These are phyloP conservation scores for Punica granatum DNA, from an alignment of 345 rosid genomes.

Conservation along the genomic window DNA sequence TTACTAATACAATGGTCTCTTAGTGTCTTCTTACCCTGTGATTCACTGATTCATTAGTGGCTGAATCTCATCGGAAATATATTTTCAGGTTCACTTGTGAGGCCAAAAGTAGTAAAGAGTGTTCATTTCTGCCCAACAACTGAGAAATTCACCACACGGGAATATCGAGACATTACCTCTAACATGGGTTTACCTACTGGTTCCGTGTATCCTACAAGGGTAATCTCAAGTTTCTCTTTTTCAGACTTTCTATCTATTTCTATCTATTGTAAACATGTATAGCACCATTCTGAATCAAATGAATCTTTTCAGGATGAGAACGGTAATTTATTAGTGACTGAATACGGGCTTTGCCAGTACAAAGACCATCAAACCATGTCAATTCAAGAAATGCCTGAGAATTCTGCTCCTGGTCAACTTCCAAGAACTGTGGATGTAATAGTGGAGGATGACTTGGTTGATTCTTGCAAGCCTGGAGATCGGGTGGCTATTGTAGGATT, in stretches of 20 bases:
- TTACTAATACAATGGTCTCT: background rate
- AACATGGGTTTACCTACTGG: constrained; percentile 89
- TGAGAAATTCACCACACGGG: constrained; percentile 62
- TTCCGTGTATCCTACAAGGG: constrained; percentile 97
- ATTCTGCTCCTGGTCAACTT: constrained; percentile 99
- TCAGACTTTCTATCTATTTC: background rate
- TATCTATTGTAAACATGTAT: background rate
- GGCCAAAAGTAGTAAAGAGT: constrained; percentile 97
- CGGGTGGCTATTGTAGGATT: constrained; percentile 86
- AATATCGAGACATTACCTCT: constrained; percentile 91
- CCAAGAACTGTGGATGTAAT: constrained; percentile 93
- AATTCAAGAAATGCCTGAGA: constrained; percentile 97
- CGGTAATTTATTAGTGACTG: constrained; percentile 89
- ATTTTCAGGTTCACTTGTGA: constrained; percentile 85
- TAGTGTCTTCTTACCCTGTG: background rate
- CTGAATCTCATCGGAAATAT: background rate
- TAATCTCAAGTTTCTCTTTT: constrained; percentile 23
- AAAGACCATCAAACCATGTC: constrained; percentile 98
- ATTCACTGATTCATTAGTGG: background rate
- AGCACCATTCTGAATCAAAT: constrained; percentile 10
- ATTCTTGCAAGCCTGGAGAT: constrained; percentile 97
- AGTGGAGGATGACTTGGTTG: constrained; percentile 96
- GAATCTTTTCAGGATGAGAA: constrained; percentile 65
- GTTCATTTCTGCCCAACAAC: constrained; percentile 91
- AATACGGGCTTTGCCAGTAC: constrained; percentile 85